Evolutionary conservation across 768 basidiomycete genomes (phyloP).

Genomic region (Phanerochaete sordida): DNA sequence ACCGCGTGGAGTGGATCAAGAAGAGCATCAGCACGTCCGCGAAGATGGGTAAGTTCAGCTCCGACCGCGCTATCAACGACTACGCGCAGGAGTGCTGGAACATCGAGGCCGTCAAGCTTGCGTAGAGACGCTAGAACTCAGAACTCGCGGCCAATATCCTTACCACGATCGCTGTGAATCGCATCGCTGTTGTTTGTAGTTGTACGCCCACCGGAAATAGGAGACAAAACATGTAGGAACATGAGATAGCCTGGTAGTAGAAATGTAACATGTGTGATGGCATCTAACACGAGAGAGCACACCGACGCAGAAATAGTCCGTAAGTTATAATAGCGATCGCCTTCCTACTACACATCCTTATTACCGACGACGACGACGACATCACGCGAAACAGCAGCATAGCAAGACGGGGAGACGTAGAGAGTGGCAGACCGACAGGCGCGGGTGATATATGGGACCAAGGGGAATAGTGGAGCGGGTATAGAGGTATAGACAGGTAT

Average conservation of each 20-base stretch:
- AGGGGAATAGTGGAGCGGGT: constrained; percentile 6
- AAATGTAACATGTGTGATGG: background rate
- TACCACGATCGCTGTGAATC: background rate
- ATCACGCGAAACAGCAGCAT: background rate
- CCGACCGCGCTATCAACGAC: constrained; percentile 88
- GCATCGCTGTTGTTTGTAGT: constrained; percentile 1
- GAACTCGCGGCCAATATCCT: background rate
- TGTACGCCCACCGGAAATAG: background rate
- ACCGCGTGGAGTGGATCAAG: constrained; percentile 86
- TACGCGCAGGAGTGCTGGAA: constrained; percentile 66
- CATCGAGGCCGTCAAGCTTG: constrained; percentile 25
- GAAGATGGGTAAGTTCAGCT: constrained; percentile 98
- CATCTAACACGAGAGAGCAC: background rate
- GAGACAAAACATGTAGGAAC: background rate
- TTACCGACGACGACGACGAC: background rate
- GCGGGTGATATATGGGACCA: background rate
- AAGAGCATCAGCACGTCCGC: constrained; percentile 84
- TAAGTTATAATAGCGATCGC: background rate
- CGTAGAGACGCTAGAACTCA: background rate
- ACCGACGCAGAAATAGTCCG: constrained; percentile 1
- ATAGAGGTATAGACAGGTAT: constrained; percentile 13
- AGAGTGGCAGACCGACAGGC: background rate
- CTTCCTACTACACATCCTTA: background rate
- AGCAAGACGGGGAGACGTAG: background rate
- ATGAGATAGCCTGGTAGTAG: background rate